phyloP scores from a whole-genome alignment of 2,329 filamentous ascomycete species.

The Dichotomopilus funicola region DNA sequence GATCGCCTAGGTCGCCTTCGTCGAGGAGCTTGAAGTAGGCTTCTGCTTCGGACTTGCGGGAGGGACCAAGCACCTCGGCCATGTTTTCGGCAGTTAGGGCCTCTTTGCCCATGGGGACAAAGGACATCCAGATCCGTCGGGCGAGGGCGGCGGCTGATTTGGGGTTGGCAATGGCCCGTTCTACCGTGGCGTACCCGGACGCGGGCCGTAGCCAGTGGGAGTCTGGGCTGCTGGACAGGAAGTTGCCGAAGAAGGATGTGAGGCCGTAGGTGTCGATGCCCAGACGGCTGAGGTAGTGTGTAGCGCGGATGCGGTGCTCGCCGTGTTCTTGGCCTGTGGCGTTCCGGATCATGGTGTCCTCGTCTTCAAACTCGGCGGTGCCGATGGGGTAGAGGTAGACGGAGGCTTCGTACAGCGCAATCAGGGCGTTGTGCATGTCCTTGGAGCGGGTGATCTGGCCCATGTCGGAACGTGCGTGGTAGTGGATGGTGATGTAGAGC shows the following conservation, averaged over 20 bases:
- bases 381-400: conserved; percentile 23
- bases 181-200: conserved; percentile 24
- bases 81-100: conserved; percentile 22
- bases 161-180: conserved; percentile 25
- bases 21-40: conserved; percentile 21
- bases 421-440: conserved; percentile 26
- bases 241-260: conserved; percentile 26
- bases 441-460: conserved; percentile 21
- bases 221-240: conserved; percentile 20
- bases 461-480: conserved; percentile 25
- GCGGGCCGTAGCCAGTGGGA: conserved; percentile 25
- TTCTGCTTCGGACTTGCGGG: conserved; percentile 22
- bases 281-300: conserved; percentile 22
- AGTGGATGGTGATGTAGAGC: conserved; percentile 27
- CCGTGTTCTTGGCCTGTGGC: conserved; percentile 23
- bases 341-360: conserved; percentile 25
- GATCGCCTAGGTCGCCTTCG: conserved; percentile 24
- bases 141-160: conserved; percentile 24
- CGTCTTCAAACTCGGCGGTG: conserved; percentile 19
- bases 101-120: conserved; percentile 22
- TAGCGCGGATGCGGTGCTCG: conserved; percentile 21
- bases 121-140: conserved; percentile 27
- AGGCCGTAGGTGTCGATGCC: conserved; percentile 23
- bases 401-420: conserved; percentile 25
- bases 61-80: conserved; percentile 25